These are phyloP conservation scores for Blastobotrys serpentis DNA, from an alignment of 1,139 yeast species.

Conservation along the genomic window DNA sequence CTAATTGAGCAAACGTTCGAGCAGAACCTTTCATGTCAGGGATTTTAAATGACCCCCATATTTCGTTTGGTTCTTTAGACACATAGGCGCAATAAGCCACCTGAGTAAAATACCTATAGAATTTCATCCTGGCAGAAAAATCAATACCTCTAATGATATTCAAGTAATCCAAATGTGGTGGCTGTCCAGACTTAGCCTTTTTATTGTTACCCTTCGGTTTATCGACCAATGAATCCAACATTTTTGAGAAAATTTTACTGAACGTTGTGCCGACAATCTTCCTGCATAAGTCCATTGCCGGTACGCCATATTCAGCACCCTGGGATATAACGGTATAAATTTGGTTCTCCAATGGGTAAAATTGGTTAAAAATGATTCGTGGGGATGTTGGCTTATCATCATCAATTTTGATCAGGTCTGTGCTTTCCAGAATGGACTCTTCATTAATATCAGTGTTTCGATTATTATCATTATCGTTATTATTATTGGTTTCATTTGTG, in stretches of 20 bases:
- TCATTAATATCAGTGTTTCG: slow-evolving; percentile 25
- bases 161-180: slow-evolving; percentile 38
- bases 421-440: slow-evolving; percentile 25
- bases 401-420: slow-evolving; percentile 11
- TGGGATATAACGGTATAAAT: slow-evolving; percentile 49
- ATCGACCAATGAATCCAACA: slow-evolving; percentile 46
- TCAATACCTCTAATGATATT: slow-evolving; percentile 64
- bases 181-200: slow-evolving; percentile 23
- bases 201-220: slow-evolving; percentile 38
- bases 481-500: slow-evolving; percentile 29
- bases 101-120: slow-evolving; percentile 63
- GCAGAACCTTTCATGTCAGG: slow-evolving; percentile 16
- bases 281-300: slow-evolving; percentile 54
- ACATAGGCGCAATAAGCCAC: slow-evolving; percentile 40
- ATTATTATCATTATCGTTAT: slow-evolving; percentile 22
- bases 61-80: slow-evolving; percentile 27
- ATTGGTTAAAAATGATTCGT: slow-evolving; percentile 43
- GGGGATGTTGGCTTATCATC: neutral
- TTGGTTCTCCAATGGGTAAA: slow-evolving; percentile 65
- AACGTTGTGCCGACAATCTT: slow-evolving; percentile 55
- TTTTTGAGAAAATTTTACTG: slow-evolving; percentile 49
- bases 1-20: slow-evolving; percentile 22
- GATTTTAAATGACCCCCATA: slow-evolving; percentile 34
- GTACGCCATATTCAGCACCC: slow-evolving; percentile 49
- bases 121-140: slow-evolving; percentile 70